Conservation (phyloP, 805 yeast species). For the Vanderwaltozyma tropicalis region DNA sequence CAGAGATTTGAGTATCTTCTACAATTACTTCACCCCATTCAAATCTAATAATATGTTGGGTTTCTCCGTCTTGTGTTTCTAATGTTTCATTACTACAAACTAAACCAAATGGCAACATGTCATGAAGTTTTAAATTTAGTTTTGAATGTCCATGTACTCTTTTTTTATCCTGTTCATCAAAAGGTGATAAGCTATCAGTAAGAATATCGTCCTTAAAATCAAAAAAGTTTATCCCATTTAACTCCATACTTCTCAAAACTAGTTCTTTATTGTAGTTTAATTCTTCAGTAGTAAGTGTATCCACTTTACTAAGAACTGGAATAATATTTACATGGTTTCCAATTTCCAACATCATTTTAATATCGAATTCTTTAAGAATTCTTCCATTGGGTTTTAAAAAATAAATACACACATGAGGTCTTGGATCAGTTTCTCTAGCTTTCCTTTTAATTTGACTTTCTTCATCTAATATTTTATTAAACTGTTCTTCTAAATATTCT, state of each 20-base stretch:
- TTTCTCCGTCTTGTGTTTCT: conserved; percentile 10
- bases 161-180: conserved; percentile 18
- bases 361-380: conserved; percentile 40
- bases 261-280: conserved; percentile 41
- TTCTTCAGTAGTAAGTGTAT: conserved; percentile 62
- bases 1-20: conserved; percentile 51
- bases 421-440: conserved; percentile 59
- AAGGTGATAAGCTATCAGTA: conserved; percentile 8
- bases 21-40: conserved; percentile 60
- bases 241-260: conserved; percentile 44
- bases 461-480: conserved; percentile 61
- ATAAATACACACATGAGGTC: conserved; percentile 72
- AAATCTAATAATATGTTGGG: conserved; percentile 43
- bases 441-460: conserved; percentile 65
- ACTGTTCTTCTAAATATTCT: conserved; percentile 57
- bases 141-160: background rate
- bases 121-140: conserved; percentile 16
- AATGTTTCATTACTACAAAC: conserved; percentile 40
- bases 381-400: conserved; percentile 56
- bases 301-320: conserved; percentile 76
- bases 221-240: conserved; percentile 49
- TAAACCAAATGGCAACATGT: conserved; percentile 52
- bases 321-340: conserved; percentile 69
- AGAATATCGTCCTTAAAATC: conserved; percentile 56
- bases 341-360: conserved; percentile 56